A percentile compares a stretch with the other conserved stretches of the same genome.
phyloP scores from a whole-genome alignment of 768 basidiomycete genomes.

The Macrolepiota dolichaula region DNA sequence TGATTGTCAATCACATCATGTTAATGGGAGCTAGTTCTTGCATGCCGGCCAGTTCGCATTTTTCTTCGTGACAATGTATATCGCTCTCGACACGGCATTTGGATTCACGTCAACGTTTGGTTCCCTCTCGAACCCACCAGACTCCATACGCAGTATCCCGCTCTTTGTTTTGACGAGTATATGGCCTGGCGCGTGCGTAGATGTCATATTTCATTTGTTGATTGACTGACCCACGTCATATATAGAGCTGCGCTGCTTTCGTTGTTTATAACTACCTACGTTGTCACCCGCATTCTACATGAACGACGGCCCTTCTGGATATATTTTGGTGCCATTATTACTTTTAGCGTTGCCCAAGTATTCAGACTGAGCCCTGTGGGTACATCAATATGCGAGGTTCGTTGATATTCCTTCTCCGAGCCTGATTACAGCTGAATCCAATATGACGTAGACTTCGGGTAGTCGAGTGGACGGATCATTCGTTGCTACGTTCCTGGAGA shows the following conservation, averaged over 20 bases:
- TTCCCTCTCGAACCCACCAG: constrained; percentile 45
- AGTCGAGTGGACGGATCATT: constrained; percentile 78
- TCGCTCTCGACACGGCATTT: constrained; percentile 74
- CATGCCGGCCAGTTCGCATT: constrained; percentile 45
- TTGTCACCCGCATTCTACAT: constrained; percentile 62
- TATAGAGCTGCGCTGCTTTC: constrained; percentile 63
- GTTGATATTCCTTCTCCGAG: constrained; percentile 7
- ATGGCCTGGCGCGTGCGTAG: constrained; percentile 72
- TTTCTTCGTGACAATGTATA: constrained; percentile 69
- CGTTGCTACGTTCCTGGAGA: constrained; percentile 73
- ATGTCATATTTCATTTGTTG: neutral
- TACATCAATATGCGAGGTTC: constrained; percentile 59
- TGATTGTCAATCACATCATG: neutral
- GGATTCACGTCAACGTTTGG: constrained; percentile 54
- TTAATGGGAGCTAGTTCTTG: constrained; percentile 42
- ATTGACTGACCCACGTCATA: neutral
- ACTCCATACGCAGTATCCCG: constrained; percentile 54
- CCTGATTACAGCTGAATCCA: neutral
- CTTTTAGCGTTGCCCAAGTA: constrained; percentile 72
- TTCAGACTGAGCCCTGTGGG: constrained; percentile 66
- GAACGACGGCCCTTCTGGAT: constrained; percentile 71
- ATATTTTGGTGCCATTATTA: constrained; percentile 56
- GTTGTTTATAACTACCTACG: constrained; percentile 63
- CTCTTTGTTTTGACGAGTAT: constrained; percentile 70
- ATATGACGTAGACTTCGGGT: constrained; percentile 41